Percentiles rank a stretch among this genome's conserved stretches.
These are phyloP conservation scores for Cystobasidium tubakii DNA, from an alignment of 768 basidiomycete species.

Conservation along the genomic window DNA sequence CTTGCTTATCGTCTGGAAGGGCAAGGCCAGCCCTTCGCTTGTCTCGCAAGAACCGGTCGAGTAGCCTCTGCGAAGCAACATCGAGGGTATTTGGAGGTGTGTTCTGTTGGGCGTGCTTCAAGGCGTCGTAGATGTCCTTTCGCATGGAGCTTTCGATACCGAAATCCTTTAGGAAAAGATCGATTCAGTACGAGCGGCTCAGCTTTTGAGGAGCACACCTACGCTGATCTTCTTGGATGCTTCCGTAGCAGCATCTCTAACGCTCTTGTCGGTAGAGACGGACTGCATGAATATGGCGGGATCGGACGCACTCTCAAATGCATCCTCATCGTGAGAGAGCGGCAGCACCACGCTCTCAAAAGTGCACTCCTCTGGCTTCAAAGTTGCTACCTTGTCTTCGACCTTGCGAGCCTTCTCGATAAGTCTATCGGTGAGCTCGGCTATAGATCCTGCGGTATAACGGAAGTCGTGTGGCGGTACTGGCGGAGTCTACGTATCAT, in stretches of 20 bases:
- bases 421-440: neutral
- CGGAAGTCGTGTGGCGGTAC: constrained; percentile 18
- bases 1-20: constrained; percentile 61
- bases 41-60: constrained; percentile 74
- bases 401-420: constrained; percentile 4
- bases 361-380: constrained; percentile 38
- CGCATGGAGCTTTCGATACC: constrained; percentile 64
- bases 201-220: neutral
- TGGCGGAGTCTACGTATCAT: neutral
- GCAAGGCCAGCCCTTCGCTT: constrained; percentile 73
- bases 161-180: constrained; percentile 53
- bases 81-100: constrained; percentile 61
- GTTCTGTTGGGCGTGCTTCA: constrained; percentile 65
- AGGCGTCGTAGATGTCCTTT: constrained; percentile 66
- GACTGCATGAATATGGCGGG: constrained; percentile 69
- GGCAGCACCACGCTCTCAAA: constrained; percentile 42
- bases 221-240: constrained; percentile 63
- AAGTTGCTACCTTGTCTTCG: constrained; percentile 37
- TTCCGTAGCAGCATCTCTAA: constrained; percentile 74
- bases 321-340: constrained; percentile 34
- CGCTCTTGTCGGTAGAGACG: constrained; percentile 64
- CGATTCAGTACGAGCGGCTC: too few species aligned
- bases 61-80: constrained; percentile 66
- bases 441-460: neutral
- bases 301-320: constrained; percentile 27